A percentile compares a stretch with the other conserved stretches of the same genome.
phyloP scores from a whole-genome alignment of 371 early-diverging fungal genomes.

The Sporodiniella umbellata region DNA sequence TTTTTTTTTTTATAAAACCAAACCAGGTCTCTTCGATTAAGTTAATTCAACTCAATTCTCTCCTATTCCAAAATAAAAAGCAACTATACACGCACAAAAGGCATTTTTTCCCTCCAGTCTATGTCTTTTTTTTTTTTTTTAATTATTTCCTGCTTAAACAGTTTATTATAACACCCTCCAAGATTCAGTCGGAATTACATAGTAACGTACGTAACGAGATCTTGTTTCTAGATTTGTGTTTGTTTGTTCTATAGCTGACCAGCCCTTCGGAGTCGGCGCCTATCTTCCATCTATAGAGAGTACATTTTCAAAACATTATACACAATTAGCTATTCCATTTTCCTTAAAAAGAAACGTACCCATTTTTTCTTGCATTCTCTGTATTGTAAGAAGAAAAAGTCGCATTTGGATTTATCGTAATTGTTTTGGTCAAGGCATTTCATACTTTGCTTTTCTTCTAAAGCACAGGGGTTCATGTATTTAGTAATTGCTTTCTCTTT shows the following conservation, averaged over 20 bases:
- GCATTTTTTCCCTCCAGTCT: background rate
- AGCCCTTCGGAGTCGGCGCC: conserved; percentile 35
- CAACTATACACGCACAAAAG: background rate
- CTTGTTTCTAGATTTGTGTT: too few relatives aligned
- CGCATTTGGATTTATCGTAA: conserved; percentile 57
- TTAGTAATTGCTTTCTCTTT: conserved; percentile 53
- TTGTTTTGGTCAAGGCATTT: conserved; percentile 62
- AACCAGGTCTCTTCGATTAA: conserved; percentile 84
- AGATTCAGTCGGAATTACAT: too few relatives aligned
- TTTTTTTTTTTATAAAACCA: too few relatives aligned
- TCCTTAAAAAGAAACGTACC: conserved; percentile 26
- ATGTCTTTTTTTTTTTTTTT: background rate
- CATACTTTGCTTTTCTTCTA: conserved; percentile 60
- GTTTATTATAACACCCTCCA: too few relatives aligned
- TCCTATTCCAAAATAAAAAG: conserved; percentile 8
- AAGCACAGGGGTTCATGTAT: conserved; percentile 63
- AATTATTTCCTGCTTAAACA: background rate
- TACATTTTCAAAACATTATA: too few relatives aligned
- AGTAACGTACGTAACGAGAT: too few relatives aligned
- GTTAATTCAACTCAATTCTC: conserved; percentile 12
- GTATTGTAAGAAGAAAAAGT: conserved; percentile 59
- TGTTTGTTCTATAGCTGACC: conserved; percentile 27
- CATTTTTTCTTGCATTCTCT: conserved; percentile 70
- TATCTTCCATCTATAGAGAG: conserved; percentile 31
- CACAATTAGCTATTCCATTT: background rate